A percentile compares a stretch with the other conserved stretches of the same genome.
These are phyloP conservation scores for Camelina laxa DNA, from an alignment of 345 rosid genomes.

Conservation along the genomic window DNA sequence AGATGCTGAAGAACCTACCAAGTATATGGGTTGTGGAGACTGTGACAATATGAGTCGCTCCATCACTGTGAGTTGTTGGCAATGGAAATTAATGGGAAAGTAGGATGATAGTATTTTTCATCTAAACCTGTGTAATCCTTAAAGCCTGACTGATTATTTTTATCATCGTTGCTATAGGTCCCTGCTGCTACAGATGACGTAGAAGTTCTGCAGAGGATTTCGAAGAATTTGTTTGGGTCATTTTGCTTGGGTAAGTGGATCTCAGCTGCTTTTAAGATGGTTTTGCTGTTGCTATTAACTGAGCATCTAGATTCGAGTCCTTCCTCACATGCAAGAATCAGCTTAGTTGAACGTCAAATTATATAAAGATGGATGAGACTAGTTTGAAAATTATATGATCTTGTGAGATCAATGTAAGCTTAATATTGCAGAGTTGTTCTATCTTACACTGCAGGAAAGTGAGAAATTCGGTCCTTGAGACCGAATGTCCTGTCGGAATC, in stretches of 20 bases:
- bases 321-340: conserved; percentile 7
- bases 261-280: conserved; percentile 17
- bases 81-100: conserved; percentile 5
- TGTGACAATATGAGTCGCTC: conserved; percentile 93
- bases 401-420: conserved; percentile 15
- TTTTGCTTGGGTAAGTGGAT: conserved; percentile 65
- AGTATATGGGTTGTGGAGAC: conserved; percentile 91
- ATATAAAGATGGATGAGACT: conserved; percentile 13
- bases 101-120: conserved; percentile 17
- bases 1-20: conserved; percentile 80
- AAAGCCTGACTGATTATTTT: conserved; percentile 13
- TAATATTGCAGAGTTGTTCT: not conserved
- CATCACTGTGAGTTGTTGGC: conserved; percentile 58
- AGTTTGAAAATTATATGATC: conserved; percentile 19
- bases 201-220: conserved; percentile 75
- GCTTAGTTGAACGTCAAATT: conserved; percentile 1
- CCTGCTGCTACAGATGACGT: conserved; percentile 83
- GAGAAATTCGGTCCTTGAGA: not conserved
- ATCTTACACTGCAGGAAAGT: not conserved
- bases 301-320: not conserved
- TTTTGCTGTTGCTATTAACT: not conserved
- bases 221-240: conserved; percentile 78
- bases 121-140: conserved; percentile 20
- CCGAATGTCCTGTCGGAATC: not conserved
- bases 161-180: conserved; percentile 50